Base-by-base conservation (phyloP, 2,329 filamentous ascomycete genomes). In the Metarhizium rileyi region DNA sequence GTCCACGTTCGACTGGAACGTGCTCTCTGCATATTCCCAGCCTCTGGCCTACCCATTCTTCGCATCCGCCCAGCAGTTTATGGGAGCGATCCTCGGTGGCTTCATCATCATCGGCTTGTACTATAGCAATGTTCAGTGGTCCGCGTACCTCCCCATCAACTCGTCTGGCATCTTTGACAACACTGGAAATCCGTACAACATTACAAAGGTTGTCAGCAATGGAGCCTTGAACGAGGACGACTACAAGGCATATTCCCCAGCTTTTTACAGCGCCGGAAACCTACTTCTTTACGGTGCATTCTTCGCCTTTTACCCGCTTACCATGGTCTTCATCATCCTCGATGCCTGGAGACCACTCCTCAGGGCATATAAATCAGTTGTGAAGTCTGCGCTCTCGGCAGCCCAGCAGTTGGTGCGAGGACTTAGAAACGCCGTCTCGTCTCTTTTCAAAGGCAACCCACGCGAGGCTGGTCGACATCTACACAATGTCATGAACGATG, bases 1-100 rank as follows among this genome's bases (percentile, higher is more conserved):
- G 4, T 70, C 74, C 0, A 76, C 69, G 0, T 75, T 75, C 33
- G 75, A 78, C 59, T 75, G 71, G 66, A 77, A 76, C 45, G 57
- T 67, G 2, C 52, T 59, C 5, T 52, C 52, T 2, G 33, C 48
- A 9, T 62, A 61, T 0, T 33, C 48, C 2, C 30, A 50, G 23
- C 63, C 67, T 0, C 61, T 71, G 33, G 52, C 53, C 0, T 57
- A 59, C 48, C 71, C 71, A 0, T 73, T 73, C 46, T 72, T 72
- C 50, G 63, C 63, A 6, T 55, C 69, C 49, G 8, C 66, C 48
- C 59, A 73, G 58, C 52, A 61, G 50, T 62, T 66, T 48, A 50
- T 70, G 47, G 60, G 64, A 47, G 53, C 63, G 0, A 36, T 69
- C 0, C 22, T 72, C 0, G 66, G 63, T 2, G 70, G 64, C 0